Percentiles rank a stretch among this genome's conserved stretches.
Conservation (phyloP, 108 stramenopile genomes). For the Halocafeteria seosinensis region DNA sequence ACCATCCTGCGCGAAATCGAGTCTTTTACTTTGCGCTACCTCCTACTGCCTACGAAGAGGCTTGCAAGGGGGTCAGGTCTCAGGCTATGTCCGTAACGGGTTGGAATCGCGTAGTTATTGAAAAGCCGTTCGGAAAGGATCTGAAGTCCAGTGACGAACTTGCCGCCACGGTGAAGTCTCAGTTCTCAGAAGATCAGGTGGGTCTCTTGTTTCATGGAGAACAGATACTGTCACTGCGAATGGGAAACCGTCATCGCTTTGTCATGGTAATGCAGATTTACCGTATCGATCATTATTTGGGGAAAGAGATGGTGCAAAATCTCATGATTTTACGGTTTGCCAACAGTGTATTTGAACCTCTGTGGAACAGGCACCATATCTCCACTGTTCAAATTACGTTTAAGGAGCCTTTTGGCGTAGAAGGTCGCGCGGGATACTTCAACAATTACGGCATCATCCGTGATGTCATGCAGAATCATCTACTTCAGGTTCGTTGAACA, state of each 20-base stretch:
- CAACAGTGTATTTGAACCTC: conserved; percentile 69
- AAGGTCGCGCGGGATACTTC: conserved; percentile 88
- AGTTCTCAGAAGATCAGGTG: conserved; percentile 63
- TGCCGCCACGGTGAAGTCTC: conserved; percentile 31
- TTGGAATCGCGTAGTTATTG: conserved; percentile 74
- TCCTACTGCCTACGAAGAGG: conserved; percentile 73
- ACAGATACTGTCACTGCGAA: too few relatives aligned
- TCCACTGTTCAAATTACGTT: conserved; percentile 32
- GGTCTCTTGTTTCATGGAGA: too few relatives aligned
- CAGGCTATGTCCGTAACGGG: conserved; percentile 49
- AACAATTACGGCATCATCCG: conserved; percentile 49
- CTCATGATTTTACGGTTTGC: conserved; percentile 66
- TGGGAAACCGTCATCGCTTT: too few relatives aligned
- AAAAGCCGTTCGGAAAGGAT: conserved; percentile 93
- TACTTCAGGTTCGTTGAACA: too few relatives aligned
- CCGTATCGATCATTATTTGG: conserved; percentile 95
- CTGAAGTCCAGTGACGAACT: conserved; percentile 58
- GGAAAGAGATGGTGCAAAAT: conserved; percentile 97
- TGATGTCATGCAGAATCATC: conserved; percentile 43
- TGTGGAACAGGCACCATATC: conserved; percentile 49
- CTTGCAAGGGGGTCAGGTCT: conserved; percentile 51
- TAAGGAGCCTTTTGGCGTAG: conserved; percentile 39
- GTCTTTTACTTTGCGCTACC: conserved; percentile 94
- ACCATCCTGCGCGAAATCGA: conserved; percentile 37
- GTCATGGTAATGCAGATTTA: too few relatives aligned